phyloP scores from a whole-genome alignment of 2,329 filamentous ascomycete genomes.

The Pseudogymnoascus pannorum region DNA sequence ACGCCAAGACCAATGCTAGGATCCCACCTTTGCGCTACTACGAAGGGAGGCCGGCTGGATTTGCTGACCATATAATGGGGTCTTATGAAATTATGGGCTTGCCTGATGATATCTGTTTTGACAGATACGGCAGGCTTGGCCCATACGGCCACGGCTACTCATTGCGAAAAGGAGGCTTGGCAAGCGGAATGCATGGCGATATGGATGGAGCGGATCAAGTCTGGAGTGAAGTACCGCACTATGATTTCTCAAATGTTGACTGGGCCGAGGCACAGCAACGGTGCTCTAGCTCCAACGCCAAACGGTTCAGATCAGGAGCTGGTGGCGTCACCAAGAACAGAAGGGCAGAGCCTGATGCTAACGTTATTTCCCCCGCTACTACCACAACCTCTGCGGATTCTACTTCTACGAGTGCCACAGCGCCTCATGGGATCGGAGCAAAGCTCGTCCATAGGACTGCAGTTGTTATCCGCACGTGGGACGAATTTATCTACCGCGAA shows the following conservation, averaged over 20 bases:
- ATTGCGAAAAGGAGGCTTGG: conserved; percentile 66
- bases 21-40: conserved; percentile 68
- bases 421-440: conserved; percentile 14
- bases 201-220: conserved; percentile 71
- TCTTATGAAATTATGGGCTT: conserved; percentile 76
- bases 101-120: conserved; percentile 83
- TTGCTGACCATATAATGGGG: conserved; percentile 79
- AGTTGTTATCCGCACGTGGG: conserved; percentile 76
- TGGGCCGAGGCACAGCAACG: conserved; percentile 74
- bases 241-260: conserved; percentile 69
- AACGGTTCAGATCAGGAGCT: conserved; percentile 46
- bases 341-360: neutral
- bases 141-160: conserved; percentile 90
- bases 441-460: conserved; percentile 55
- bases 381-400: neutral
- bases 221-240: conserved; percentile 62
- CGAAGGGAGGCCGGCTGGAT: conserved; percentile 71
- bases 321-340: neutral
- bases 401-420: neutral
- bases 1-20: conserved; percentile 54
- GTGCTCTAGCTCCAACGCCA: conserved; percentile 64
- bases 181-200: conserved; percentile 79
- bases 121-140: conserved; percentile 79
- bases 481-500: conserved; percentile 68
- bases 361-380: neutral